Base-by-base conservation (phyloP, 371 early-diverging fungal species). In the Actinomortierella wolfii region DNA sequence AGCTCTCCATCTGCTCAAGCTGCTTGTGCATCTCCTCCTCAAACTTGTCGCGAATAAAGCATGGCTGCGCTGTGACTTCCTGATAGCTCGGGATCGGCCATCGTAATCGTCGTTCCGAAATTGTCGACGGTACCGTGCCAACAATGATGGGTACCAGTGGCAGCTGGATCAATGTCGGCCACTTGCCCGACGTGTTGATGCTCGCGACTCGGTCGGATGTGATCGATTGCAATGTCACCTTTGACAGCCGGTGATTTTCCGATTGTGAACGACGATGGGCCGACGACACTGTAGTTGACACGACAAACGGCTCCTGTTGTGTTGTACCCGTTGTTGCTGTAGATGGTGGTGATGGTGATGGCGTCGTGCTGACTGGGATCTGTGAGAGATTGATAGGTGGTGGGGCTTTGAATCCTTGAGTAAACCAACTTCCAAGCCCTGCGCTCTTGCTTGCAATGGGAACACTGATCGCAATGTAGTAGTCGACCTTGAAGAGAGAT, bases 391-490 rank as follows among this genome's bases (percentile, higher is more conserved):
- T 67, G 15, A 73, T 28, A 2, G 73, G 73, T n/a, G 74, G 74
- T 1, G 74, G 67, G 2, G 26, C 50, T 44, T 53, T 66, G 44
- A 61, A 51, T 2, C 51, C 40, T 14, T 59, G 58, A 5, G 74
- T 73, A 47, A 73, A 73, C 74, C 74, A 73, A 21, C 74, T 73
- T 8, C 67, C 74, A 20, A 73, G 41, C 8, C 67, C 64, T 0
- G 63, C 40, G 41, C 47, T 39, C 17, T 67, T 67, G n/a, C 63
- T 67, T 4, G 67, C 62, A 41, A 63, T 29, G 39, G 65, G 70
- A 39, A 70, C 40, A 1, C 55, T 56, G 28, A 57, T 15, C 20
- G 57, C 18, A 42, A 70, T 41, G 18, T 44, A 64, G 57, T 70
- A 70, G n/a, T 64, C 54, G n/a, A 70, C 44, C 7, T 61, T 51